phyloP scores from a whole-genome alignment of 768 basidiomycete species.

The Chlorophyllum brunneum region DNA sequence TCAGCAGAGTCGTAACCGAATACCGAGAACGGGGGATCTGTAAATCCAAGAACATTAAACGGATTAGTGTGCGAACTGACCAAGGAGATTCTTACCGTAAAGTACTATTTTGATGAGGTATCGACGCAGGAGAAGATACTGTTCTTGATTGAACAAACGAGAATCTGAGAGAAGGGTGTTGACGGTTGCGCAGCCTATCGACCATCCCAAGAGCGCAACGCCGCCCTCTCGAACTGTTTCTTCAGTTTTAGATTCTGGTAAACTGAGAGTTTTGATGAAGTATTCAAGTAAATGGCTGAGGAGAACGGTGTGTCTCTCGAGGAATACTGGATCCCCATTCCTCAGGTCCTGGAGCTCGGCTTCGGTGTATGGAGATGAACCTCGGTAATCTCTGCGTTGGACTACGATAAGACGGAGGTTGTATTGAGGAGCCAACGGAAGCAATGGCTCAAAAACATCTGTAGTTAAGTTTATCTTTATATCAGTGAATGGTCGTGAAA shows the following conservation, averaged over 20 bases:
- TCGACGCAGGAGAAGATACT: slow-evolving; percentile 22
- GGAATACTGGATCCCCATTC: slow-evolving; percentile 21
- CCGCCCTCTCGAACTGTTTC: slow-evolving; percentile 29
- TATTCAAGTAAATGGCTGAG: slow-evolving; percentile 25
- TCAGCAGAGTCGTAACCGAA: slow-evolving; percentile 29
- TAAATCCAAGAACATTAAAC: background rate
- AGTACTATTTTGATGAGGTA: slow-evolving; percentile 29
- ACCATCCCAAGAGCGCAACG: slow-evolving; percentile 36
- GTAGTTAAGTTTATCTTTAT: no score
- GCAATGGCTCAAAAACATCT: slow-evolving; percentile 21
- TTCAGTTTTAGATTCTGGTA: slow-evolving; percentile 24
- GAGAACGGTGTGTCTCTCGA: slow-evolving; percentile 24
- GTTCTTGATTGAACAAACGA: slow-evolving; percentile 17
- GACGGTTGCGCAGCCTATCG: slow-evolving; percentile 26
- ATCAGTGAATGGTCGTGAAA: no score
- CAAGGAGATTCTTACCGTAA: slow-evolving; percentile 23
- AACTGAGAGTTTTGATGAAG: slow-evolving; percentile 22
- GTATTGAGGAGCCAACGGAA: slow-evolving; percentile 17
- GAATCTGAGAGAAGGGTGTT: slow-evolving; percentile 27
- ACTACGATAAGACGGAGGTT: slow-evolving; percentile 26
- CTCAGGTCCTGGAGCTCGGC: slow-evolving; percentile 27
- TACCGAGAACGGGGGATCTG: slow-evolving; percentile 29
- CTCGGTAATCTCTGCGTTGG: slow-evolving; percentile 32
- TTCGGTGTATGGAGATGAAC: slow-evolving; percentile 29
- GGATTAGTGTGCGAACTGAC: background rate